A percentile compares a stretch with the other conserved stretches of the same genome.
phyloP scores from a whole-genome alignment of 352 stramenopile genomes.

The Pythium grandisporangium region DNA sequence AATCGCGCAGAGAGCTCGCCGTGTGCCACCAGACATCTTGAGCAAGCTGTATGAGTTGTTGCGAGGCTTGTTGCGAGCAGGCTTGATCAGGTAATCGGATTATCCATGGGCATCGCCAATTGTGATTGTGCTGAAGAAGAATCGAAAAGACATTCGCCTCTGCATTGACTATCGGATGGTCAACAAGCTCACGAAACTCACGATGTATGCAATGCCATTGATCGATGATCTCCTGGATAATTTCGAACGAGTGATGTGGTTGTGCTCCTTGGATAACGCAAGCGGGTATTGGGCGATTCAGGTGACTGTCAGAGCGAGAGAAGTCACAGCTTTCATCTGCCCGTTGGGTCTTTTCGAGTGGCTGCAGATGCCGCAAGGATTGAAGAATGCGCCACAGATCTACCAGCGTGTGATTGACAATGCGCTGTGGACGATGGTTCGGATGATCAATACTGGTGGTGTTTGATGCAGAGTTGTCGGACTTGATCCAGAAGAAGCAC shows the following conservation, averaged over 20 bases:
- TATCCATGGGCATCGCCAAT: constrained; percentile 5
- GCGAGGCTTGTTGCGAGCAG: background rate
- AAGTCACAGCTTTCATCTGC: constrained; percentile 11
- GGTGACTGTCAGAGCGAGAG: constrained; percentile 8
- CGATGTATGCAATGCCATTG: constrained; percentile 10
- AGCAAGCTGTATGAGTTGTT: constrained; percentile 4
- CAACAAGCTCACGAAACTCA: constrained; percentile 11
- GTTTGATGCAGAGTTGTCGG: background rate
- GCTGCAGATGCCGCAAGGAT: constrained; percentile 8
- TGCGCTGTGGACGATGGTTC: constrained; percentile 1
- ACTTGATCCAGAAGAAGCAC: background rate
- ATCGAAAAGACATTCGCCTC: constrained; percentile 2
- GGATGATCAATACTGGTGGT: background rate
- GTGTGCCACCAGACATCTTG: constrained; percentile 2
- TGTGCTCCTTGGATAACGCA: constrained; percentile 7
- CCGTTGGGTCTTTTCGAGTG: constrained; percentile 13
- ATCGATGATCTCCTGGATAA: constrained; percentile 17
- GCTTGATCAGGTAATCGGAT: constrained; percentile 3
- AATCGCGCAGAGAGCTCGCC: constrained; percentile 1
- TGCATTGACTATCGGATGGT: constrained; percentile 13
- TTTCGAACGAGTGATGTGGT: constrained; percentile 11
- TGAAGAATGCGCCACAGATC: constrained; percentile 13
- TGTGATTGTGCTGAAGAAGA: constrained; percentile 17
- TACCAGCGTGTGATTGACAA: constrained; percentile 14
- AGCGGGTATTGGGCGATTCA: constrained; percentile 10